Conservation (phyloP, 345 rosid genomes). For the Camelina laxa region DNA sequence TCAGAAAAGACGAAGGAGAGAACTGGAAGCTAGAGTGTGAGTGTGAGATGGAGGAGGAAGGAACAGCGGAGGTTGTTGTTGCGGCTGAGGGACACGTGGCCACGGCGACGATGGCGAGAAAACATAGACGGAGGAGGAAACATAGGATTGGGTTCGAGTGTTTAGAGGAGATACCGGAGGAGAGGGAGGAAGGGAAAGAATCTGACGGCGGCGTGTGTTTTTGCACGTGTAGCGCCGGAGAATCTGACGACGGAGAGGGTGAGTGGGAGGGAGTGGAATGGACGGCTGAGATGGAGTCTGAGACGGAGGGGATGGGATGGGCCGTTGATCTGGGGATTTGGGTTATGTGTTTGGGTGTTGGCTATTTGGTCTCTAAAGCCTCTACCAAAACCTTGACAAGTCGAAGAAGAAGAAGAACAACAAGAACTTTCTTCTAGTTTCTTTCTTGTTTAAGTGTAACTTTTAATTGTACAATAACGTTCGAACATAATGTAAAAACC, state of each 20-base stretch:
- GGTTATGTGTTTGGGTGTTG: conserved; percentile 82
- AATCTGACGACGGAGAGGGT: conserved; percentile 38
- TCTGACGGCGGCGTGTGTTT: conserved; percentile 49
- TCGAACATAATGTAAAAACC: conserved; percentile 1
- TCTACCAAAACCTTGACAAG: conserved; percentile 57
- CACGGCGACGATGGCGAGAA: conserved; percentile 48
- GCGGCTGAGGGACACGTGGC: conserved; percentile 65
- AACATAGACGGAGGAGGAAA: conserved; percentile 47
- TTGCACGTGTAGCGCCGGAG: conserved; percentile 47
- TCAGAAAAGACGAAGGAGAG: conserved; percentile 53
- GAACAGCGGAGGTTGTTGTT: conserved; percentile 54
- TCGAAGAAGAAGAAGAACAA: conserved; percentile 36
- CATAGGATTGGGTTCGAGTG: conserved; percentile 39
- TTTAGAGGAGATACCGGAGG: conserved; percentile 87
- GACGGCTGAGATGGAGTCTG: conserved; percentile 50
- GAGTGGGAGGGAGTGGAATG: conserved; percentile 38
- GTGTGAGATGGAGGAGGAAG: conserved; percentile 50
- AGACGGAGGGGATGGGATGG: conserved; percentile 67
- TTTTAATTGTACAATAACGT: conserved; percentile 8
- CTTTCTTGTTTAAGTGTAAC: neutral
- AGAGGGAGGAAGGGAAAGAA: conserved; percentile 48
- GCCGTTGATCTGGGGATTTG: conserved; percentile 86
- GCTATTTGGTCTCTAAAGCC: conserved; percentile 70
- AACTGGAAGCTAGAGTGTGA: conserved; percentile 68
- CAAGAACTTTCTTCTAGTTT: conserved; percentile 41